Conservation (phyloP, 805 yeast species). For the Yamadazyma olivae region DNA sequence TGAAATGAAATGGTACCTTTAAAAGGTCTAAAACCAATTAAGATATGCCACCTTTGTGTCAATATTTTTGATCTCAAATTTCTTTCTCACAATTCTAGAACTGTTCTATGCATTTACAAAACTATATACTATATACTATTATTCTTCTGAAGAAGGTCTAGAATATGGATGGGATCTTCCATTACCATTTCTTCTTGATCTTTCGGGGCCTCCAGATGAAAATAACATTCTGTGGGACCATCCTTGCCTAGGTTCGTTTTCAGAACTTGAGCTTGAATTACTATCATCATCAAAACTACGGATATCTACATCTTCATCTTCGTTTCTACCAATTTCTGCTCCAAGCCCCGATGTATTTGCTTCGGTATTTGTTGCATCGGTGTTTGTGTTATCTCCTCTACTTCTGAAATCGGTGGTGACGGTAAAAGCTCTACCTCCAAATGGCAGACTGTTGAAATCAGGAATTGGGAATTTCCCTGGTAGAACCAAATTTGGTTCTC, state of each 20-base stretch:
- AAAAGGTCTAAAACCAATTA: too few species aligned
- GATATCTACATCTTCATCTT: too few species aligned
- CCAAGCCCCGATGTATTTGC: conserved; percentile 4
- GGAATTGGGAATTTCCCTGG: conserved; percentile 30
- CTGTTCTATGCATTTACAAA: neutral
- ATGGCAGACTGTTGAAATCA: conserved; percentile 8
- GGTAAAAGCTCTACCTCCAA: conserved; percentile 1
- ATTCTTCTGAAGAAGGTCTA: conserved; percentile 12
- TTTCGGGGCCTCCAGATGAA: too few species aligned
- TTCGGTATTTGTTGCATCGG: neutral
- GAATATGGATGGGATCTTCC: conserved; percentile 22
- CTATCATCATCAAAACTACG: neutral
- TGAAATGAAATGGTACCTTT: too few species aligned
- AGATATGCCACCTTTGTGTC: too few species aligned
- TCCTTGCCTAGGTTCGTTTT: conserved; percentile 1
- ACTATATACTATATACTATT: too few species aligned
- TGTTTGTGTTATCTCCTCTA: conserved; percentile 1
- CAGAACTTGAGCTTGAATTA: neutral
- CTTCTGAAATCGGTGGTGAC: conserved; percentile 1
- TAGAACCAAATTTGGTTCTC: conserved; percentile 26
- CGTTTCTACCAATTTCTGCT: conserved; percentile 1
- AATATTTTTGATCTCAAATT: too few species aligned
- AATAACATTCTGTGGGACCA: conserved; percentile 1
- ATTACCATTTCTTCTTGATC: conserved; percentile 13
- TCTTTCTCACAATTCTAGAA: neutral